These are phyloP conservation scores for Citrus glauca DNA, from an alignment of 345 rosid genomes.

Conservation along the genomic window DNA sequence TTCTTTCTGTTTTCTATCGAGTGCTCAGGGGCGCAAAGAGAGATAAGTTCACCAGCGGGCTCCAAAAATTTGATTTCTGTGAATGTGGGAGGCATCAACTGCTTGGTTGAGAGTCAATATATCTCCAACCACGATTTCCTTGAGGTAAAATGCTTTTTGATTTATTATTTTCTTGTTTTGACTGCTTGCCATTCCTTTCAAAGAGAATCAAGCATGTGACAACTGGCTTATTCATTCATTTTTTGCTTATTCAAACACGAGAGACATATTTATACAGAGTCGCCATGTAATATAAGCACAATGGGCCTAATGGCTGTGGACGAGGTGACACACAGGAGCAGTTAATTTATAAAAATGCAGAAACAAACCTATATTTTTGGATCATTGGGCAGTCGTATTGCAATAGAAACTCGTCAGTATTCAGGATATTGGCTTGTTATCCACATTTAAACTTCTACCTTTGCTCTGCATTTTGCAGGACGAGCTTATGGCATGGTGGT, in stretches of 20 bases:
- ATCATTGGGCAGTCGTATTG: no score
- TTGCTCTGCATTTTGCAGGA: conserved; percentile 39
- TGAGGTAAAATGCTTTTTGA: conserved; percentile 38
- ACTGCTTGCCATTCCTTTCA: background rate
- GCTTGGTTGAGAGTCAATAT: conserved; percentile 62
- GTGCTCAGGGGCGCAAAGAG: conserved; percentile 30
- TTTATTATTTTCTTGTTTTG: background rate
- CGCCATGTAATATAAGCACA: background rate
- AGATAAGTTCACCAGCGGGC: conserved; percentile 13
- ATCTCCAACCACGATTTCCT: conserved; percentile 85
- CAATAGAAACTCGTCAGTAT: background rate
- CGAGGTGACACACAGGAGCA: background rate
- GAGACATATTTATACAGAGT: background rate
- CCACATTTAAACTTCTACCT: background rate
- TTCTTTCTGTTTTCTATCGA: background rate
- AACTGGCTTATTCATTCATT: background rate
- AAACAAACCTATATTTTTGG: no score
- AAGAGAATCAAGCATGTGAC: no score
- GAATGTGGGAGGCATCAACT: conserved; percentile 52
- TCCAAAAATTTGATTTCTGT: conserved; percentile 41
- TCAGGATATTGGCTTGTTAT: background rate
- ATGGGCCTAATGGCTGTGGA: background rate
- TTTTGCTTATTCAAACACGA: background rate
- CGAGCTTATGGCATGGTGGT: conserved; percentile 86
- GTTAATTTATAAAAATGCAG: background rate